Conservation (phyloP, 148 eudicot species). For the Rhododendron ferrugineum region DNA sequence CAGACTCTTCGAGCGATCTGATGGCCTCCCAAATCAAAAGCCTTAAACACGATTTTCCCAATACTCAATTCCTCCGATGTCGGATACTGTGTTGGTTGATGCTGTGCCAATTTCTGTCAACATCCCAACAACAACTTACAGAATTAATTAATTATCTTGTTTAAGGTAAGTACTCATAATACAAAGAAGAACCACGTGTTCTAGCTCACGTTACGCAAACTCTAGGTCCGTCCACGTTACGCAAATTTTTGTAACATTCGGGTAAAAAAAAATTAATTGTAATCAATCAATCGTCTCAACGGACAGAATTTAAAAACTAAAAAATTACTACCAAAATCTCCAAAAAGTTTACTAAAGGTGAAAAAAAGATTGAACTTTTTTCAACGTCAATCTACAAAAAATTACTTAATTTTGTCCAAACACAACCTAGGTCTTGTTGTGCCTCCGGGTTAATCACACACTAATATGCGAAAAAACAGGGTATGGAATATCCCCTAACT, state of each 20-base stretch:
- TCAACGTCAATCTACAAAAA: no score
- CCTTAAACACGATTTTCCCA: constrained; percentile 71
- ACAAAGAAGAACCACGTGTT: neutral
- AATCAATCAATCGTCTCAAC: neutral
- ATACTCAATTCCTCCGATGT: constrained; percentile 75
- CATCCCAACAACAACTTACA: neutral
- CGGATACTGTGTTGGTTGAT: constrained; percentile 76
- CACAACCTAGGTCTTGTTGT: no score
- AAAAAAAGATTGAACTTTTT: no score
- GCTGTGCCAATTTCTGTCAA: constrained; percentile 59
- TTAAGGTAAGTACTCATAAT: neutral
- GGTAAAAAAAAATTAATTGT: neutral
- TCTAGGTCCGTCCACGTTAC: neutral
- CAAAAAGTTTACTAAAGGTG: no score
- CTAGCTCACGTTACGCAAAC: neutral
- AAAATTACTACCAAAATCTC: no score
- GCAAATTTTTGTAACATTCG: no score
- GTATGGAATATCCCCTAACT: neutral
- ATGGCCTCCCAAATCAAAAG: constrained; percentile 79
- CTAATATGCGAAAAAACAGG: no score
- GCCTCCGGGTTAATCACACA: no score
- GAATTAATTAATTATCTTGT: neutral
- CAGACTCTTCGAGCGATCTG: constrained; percentile 75
- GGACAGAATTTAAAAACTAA: no score
- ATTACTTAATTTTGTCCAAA: no score